Percentiles rank a stretch among this genome's conserved stretches.
These are phyloP conservation scores for Astrocystis sublimbata DNA, from an alignment of 495 filamentous ascomycete species.

Conservation along the genomic window DNA sequence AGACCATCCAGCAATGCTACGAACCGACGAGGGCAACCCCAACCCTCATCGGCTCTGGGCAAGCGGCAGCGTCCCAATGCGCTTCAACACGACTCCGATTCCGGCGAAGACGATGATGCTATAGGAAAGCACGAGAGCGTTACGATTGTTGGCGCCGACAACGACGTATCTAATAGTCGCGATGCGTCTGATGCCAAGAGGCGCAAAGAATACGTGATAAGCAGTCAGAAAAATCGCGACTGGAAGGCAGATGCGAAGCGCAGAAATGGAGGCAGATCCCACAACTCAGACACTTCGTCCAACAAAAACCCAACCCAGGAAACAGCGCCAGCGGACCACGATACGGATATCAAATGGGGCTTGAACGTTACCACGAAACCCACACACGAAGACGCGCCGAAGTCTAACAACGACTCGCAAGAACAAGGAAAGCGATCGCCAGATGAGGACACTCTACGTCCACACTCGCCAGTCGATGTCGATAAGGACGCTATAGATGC, in stretches of 20 bases:
- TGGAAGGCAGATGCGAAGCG: conserved; percentile 65
- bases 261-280: conserved; percentile 49
- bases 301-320: conserved; percentile 20
- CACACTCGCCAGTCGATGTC: conserved; percentile 46
- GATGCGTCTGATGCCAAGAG: conserved; percentile 19
- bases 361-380: conserved; percentile 40
- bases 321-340: conserved; percentile 41
- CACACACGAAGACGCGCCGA: conserved; percentile 11
- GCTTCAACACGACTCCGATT: conserved; percentile 35
- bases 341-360: conserved; percentile 45
- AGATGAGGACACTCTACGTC: conserved; percentile 35
- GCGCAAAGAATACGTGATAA: conserved; percentile 57
- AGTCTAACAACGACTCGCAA: conserved; percentile 23
- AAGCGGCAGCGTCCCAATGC: conserved; percentile 42
- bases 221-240: conserved; percentile 65
- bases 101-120: conserved; percentile 32
- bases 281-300: conserved; percentile 49
- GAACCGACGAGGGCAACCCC: conserved; percentile 32
- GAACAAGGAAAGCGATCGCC: conserved; percentile 24
- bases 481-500: conserved; percentile 83
- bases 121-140: conserved; percentile 36
- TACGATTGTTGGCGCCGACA: conserved; percentile 39
- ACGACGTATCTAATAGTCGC: conserved; percentile 18
- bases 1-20: conserved; percentile 22
- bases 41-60: conserved; percentile 34